Evolutionary conservation across 768 basidiomycete species (phyloP).

Genomic region (Russula virescens): DNA sequence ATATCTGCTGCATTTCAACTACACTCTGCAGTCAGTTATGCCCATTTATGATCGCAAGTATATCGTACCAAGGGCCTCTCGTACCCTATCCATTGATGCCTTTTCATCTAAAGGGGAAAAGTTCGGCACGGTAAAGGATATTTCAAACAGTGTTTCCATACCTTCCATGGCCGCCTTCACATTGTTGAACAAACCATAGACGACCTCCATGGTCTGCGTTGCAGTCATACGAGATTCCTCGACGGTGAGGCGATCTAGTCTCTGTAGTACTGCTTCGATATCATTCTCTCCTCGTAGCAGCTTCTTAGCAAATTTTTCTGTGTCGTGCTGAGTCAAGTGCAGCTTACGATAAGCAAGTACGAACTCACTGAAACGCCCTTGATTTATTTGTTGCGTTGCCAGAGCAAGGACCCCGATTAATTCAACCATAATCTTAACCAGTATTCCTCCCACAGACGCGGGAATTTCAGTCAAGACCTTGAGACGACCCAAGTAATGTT

Average conservation of each 20-base stretch:
- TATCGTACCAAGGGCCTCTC: no score
- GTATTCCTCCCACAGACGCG: not conserved
- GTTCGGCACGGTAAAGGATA: not conserved
- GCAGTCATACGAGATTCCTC: constrained; percentile 3
- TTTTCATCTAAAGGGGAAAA: not conserved
- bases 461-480: not conserved
- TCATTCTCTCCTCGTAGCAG: no score
- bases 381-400: no score
- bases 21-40: not conserved
- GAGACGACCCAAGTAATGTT: not conserved
- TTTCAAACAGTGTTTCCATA: not conserved
- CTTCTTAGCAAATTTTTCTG: no score
- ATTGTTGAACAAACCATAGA: no score
- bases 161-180: constrained; percentile 7
- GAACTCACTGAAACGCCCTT: constrained; percentile 3
- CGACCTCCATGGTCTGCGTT: constrained; percentile 1
- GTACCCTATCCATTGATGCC: not conserved
- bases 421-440: constrained; percentile 4
- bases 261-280: not conserved
- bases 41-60: not conserved
- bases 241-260: constrained; percentile 4
- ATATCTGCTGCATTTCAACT: not conserved
- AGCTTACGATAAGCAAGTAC: no score
- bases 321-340: not conserved
- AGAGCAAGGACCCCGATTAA: not conserved